These are phyloP conservation scores for Backusella circina DNA, from an alignment of 192 early-diverging fungal genomes.

Conservation along the genomic window DNA sequence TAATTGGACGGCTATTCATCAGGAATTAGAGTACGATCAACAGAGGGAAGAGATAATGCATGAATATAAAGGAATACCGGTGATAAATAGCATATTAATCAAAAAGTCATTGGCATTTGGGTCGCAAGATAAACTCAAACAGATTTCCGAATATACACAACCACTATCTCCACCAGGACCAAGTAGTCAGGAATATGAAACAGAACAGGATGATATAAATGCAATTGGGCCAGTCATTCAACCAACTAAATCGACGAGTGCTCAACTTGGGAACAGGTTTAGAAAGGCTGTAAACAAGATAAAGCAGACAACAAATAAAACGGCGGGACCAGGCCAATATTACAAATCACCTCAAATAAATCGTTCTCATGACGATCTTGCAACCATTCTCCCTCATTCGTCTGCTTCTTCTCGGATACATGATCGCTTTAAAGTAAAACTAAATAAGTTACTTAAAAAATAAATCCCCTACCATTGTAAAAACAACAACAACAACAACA, in stretches of 20 bases:
- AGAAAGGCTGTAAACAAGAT: conserved; percentile 3
- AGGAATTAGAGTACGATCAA: conserved; percentile 1
- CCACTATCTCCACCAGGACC: too few relatives aligned
- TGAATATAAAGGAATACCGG: not conserved
- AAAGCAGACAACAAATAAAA: not conserved
- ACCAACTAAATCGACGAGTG: not conserved
- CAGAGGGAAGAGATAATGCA: not conserved
- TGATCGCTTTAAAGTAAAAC: not conserved
- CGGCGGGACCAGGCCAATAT: not conserved
- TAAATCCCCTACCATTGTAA: not conserved
- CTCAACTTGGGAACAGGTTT: not conserved
- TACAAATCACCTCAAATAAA: not conserved
- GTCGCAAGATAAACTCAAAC: too few relatives aligned
- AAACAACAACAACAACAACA: too few relatives aligned
- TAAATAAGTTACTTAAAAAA: not conserved
- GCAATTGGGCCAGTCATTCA: not conserved
- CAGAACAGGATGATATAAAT: not conserved
- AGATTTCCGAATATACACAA: too few relatives aligned
- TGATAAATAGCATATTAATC: not conserved
- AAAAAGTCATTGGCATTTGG: too few relatives aligned
- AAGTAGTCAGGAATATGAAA: too few relatives aligned
- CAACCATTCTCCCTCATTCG: not conserved
- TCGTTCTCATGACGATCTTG: not conserved
- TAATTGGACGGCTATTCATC: not conserved
- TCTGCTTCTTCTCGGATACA: not conserved